These are phyloP conservation scores for Conoideocrella luteorostrata DNA, from an alignment of 2,329 filamentous ascomycete genomes.

Conservation along the genomic window DNA sequence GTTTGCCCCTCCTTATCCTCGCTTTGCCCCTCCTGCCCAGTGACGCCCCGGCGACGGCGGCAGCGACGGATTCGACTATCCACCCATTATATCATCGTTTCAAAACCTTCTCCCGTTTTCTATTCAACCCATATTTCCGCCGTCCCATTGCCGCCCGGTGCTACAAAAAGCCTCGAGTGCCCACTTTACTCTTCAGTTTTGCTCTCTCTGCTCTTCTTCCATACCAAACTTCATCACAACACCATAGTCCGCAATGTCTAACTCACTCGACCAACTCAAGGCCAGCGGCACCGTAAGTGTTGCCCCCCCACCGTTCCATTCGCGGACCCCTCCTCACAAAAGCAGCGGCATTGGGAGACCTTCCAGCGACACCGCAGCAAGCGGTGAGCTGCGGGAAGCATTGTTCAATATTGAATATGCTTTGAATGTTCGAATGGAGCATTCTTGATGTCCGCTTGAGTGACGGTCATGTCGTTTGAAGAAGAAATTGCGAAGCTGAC, in stretches of 20 bases:
- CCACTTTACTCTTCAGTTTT: neutral
- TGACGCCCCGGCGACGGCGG: neutral
- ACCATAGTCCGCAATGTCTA: conserved; percentile 55
- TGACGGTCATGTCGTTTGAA: no score
- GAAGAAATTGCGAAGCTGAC: conserved; percentile 16
- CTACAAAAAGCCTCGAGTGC: neutral
- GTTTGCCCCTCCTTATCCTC: no score
- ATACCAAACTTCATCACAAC: neutral
- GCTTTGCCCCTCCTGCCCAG: neutral
- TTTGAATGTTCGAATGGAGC: no score
- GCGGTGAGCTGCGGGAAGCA: neutral
- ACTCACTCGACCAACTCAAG: conserved; percentile 95
- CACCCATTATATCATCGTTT: neutral
- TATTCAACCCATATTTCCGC: neutral
- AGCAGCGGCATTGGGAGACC: neutral
- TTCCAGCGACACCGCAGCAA: conserved; percentile 4
- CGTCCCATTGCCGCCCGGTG: neutral
- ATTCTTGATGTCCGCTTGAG: no score
- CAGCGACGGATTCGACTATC: neutral
- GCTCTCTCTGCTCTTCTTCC: neutral
- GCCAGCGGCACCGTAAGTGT: conserved; percentile 84
- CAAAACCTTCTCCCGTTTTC: neutral
- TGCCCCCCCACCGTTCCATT: conserved; percentile 20
- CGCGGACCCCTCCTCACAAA: conserved; percentile 24
- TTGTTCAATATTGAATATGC: neutral